phyloP scores from a whole-genome alignment of 2,329 filamentous ascomycete species.

The Monosporascus cannonballus region DNA sequence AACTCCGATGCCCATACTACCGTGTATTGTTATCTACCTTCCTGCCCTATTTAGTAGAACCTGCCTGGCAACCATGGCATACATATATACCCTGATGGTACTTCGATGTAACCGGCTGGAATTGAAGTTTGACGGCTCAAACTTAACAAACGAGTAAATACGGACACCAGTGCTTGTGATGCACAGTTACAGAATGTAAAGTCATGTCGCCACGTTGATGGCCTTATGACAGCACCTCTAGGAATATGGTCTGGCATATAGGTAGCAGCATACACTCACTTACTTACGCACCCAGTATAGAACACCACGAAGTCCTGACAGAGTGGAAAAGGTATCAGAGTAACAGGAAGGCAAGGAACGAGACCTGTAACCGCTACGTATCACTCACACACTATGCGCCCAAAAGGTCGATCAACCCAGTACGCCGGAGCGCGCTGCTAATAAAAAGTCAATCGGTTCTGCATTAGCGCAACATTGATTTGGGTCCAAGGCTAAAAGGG shows the following conservation, averaged over 20 bases:
- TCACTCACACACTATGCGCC: no score
- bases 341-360: neutral
- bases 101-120: neutral
- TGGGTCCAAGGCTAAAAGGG: neutral
- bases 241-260: neutral
- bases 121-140: neutral
- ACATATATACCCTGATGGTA: neutral
- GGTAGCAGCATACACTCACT: neutral
- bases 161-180: neutral
- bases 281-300: neutral
- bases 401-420: neutral
- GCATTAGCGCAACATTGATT: conserved; percentile 12
- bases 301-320: neutral
- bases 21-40: neutral
- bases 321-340: neutral
- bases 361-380: neutral
- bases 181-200: neutral
- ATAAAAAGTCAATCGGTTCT: conserved; percentile 5
- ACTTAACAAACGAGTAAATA: neutral
- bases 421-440: neutral
- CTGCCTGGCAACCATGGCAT: neutral
- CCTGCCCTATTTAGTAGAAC: neutral
- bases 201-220: neutral
- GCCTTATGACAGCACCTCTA: neutral
- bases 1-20: no score